Percentiles rank a stretch among this genome's conserved stretches.
phyloP scores from a whole-genome alignment of 2,329 filamentous ascomycete species.

The Epichloe coenophiala region DNA sequence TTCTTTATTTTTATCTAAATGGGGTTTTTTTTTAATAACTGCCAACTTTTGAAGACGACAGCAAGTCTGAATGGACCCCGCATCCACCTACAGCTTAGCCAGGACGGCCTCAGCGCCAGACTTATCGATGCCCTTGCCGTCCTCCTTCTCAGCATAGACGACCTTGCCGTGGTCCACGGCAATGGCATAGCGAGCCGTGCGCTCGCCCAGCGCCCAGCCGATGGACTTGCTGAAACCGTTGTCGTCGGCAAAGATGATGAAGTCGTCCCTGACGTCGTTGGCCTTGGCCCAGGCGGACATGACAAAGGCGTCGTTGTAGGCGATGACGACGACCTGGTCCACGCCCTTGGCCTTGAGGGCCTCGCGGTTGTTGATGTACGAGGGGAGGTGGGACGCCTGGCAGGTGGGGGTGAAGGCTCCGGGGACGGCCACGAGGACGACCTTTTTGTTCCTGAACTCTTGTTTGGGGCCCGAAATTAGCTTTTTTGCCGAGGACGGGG shows the following conservation, averaged over 20 bases:
- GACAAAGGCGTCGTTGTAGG: slow-evolving; percentile 74
- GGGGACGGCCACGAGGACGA: slow-evolving; percentile 41
- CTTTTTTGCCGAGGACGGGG: too few species aligned
- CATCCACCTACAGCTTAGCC: slow-evolving; percentile 30
- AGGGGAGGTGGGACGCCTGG: slow-evolving; percentile 67
- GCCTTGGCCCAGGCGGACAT: slow-evolving; percentile 88
- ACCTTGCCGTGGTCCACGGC: slow-evolving; percentile 75
- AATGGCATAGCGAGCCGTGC: slow-evolving; percentile 68
- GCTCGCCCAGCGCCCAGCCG: slow-evolving; percentile 63
- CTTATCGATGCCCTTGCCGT: slow-evolving; percentile 30
- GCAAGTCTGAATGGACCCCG: too few species aligned
- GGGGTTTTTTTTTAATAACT: background rate
- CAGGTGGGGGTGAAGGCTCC: slow-evolving; percentile 81
- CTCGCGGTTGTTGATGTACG: slow-evolving; percentile 60
- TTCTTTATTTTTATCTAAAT: background rate
- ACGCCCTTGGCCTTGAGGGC: slow-evolving; percentile 69
- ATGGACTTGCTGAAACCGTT: slow-evolving; percentile 61
- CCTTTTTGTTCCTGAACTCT: slow-evolving; percentile 45
- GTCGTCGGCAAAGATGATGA: slow-evolving; percentile 61
- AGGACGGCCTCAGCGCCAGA: slow-evolving; percentile 42
- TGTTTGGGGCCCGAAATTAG: too few species aligned
- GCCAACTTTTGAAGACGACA: too few species aligned
- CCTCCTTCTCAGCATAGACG: slow-evolving; percentile 65
- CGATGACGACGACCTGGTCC: slow-evolving; percentile 68
- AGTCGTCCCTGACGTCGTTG: slow-evolving; percentile 61